Evolutionary conservation across 805 yeast genomes (phyloP), one percentile per base, ranked within the genome.

Genomic region (Metschnikowia koreensis): DNA sequence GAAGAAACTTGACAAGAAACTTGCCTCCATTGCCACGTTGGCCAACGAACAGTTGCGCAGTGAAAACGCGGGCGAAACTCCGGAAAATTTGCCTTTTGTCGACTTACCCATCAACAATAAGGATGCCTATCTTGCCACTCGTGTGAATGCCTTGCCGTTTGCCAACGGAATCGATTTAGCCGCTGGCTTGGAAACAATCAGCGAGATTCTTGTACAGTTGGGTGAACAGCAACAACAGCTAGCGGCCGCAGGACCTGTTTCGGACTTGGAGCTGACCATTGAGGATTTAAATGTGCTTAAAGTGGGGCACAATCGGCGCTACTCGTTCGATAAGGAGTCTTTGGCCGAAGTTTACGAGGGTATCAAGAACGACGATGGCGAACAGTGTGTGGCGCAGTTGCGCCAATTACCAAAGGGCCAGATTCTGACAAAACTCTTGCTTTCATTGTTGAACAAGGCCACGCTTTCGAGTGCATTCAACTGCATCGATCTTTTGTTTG

Each of bases 1-100:
- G 63, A 92, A 92, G 71, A 92, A 92, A 63, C 76, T 92, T 60
- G 97, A 93, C 68, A 93, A 93, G 73, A 90, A 90, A 66, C 63
- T 74, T 60, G 53, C 55, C 7, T 63, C 57, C 42, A 58, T 70
- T 44, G 56, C 61, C 16, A 56, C 56, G 12, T 52, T 63, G 46
- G 62, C 65, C 50, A 58, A 64, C 42, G 63, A 57, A 42, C 60
- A 59, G 41, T 50, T 63, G 42, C 49, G 50, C 27, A 41, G 42
- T 15, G 56, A 54, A 15, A 41, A 40, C 31, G 41, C 48, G 7
- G 44, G 47, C n/a, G 44, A 33, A 1, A 45, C 41, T 27, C 48
- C 47, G 8, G 44, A 27, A 17, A 47, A 47, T 13, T 33, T 55
- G 22, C 55, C 51, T 9, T 37, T 41, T 31, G 44, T 62, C 45